A percentile compares a stretch with the other conserved stretches of the same genome.
Evolutionary conservation across 2,329 filamentous ascomycete genomes (phyloP).

Genomic region (Aspergillus caelatus): DNA sequence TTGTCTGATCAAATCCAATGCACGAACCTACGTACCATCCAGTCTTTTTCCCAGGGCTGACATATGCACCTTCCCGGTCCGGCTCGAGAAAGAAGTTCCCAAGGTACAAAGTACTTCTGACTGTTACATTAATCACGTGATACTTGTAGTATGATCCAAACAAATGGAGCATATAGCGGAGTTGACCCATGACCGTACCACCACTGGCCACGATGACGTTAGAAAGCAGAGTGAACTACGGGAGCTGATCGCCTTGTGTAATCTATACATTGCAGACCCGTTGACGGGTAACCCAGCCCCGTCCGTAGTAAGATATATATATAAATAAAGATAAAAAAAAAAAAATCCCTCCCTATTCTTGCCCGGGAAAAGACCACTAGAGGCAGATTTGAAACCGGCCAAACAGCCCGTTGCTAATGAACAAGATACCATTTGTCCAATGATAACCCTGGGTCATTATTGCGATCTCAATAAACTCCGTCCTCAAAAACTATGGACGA

Average conservation of each 20-base stretch:
- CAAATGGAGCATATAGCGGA: background rate
- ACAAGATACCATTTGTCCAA: background rate
- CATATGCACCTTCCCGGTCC: background rate
- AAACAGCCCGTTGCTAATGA: background rate
- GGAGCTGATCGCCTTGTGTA: conserved; percentile 5
- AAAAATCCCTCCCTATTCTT: conserved; percentile 2
- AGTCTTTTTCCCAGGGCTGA: background rate
- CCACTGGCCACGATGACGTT: background rate
- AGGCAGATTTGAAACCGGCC: background rate
- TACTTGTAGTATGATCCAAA: background rate
- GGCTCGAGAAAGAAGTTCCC: background rate
- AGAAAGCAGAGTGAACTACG: background rate
- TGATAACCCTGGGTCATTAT: background rate
- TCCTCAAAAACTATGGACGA: conserved; percentile 1
- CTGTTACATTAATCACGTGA: background rate
- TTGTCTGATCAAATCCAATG: background rate
- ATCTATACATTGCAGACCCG: background rate
- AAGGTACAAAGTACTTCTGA: background rate
- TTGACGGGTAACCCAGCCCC: background rate
- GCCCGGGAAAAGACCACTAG: background rate
- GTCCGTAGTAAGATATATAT: background rate
- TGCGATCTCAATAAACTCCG: conserved; percentile 1
- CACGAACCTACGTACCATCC: background rate
- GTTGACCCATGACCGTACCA: background rate
- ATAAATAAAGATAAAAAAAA: no score